Base-by-base conservation (phyloP, 1,284 basidiomycete genomes). In the Irpex sp. region DNA sequence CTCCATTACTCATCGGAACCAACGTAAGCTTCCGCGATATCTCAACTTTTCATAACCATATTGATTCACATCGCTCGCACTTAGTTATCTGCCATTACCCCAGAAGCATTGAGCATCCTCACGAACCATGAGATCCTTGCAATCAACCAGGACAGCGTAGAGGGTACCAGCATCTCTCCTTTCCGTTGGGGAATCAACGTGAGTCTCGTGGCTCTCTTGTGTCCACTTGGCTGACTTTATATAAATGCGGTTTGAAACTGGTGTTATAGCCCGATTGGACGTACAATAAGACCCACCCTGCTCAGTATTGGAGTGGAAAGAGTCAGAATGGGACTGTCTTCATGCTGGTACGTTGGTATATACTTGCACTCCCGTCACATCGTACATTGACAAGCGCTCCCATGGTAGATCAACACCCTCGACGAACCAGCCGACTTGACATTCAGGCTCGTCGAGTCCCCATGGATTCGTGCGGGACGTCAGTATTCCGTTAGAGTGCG, bases 371-470 rank as follows among this genome's bases (percentile, higher is more conserved):
- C 2, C 28, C 28, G 2, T 33, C 28, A 7, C 28, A 33, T 33
- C 7, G 2, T 2, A 6, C 7, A 1, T 33, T 33, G 28, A 33
- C 7, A 0, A 33, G 1, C 7, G 2, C 7, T 5, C 28, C 28
- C 28, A 2, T 33, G 1, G 28, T n/a, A n/a, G 39, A 45, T 45
- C 14, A 45, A 45, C n/a, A 45, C 9, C 10, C n/a, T 85, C 45
- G 77, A 85, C 65, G 71, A 82, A 66, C 76, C 84, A 3, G 77
- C 82, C 1, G 76, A 78, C 61, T 76, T 88, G 80, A 80, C 75
- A 67, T 88, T 88, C 72, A 85, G 78, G 63, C 71, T 89, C 59
- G 85, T 84, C 3, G 85, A 88, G 67, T 87, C 85, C 0, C 86
- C 86, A 0, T 88, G 85, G 85, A 82, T 88, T 64, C 79, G 83